A percentile compares a stretch with the other conserved stretches of the same genome.
Conservation (phyloP, 1,139 yeast genomes). For the Meyerozyma sp. region DNA sequence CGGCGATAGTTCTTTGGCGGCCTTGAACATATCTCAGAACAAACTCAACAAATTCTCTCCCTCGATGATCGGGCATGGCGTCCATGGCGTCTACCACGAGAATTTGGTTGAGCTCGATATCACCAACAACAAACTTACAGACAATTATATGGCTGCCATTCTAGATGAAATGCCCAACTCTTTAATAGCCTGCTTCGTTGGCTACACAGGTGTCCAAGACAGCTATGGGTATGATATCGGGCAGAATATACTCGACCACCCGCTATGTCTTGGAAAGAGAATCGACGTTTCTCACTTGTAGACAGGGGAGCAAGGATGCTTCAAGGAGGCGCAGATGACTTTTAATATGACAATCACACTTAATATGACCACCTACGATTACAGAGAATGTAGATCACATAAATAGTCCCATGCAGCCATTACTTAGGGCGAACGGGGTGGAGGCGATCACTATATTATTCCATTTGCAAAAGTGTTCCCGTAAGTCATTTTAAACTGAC, state of each 20-base stretch:
- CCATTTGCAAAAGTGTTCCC: conserved; percentile 48
- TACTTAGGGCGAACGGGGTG: conserved; percentile 36
- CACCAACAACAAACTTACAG: conserved; percentile 12
- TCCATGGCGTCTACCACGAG: conserved; percentile 9
- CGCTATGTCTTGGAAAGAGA: conserved; percentile 14
- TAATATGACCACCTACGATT: neutral
- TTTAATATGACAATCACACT: too few species aligned
- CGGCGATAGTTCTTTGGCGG: conserved; percentile 9
- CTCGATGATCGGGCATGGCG: conserved; percentile 11
- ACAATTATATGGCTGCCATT: conserved; percentile 1
- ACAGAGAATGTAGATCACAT: conserved; percentile 30
- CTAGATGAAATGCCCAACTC: conserved; percentile 8
- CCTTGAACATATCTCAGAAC: conserved; percentile 15
- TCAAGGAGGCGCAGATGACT: too few species aligned
- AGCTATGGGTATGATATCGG: conserved; percentile 20
- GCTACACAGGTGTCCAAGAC: conserved; percentile 16
- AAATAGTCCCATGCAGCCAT: conserved; percentile 36
- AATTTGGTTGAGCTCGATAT: conserved; percentile 18
- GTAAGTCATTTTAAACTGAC: conserved; percentile 45
- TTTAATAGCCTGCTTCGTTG: conserved; percentile 13
- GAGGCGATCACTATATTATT: conserved; percentile 39
- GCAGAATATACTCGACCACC: conserved; percentile 11
- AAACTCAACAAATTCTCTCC: conserved; percentile 9
- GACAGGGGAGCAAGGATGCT: neutral
- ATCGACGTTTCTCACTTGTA: conserved; percentile 8